Percentiles rank a stretch among this genome's conserved stretches.
phyloP scores from a whole-genome alignment of 257 asterid genomes.

The Solanum dulcamara region DNA sequence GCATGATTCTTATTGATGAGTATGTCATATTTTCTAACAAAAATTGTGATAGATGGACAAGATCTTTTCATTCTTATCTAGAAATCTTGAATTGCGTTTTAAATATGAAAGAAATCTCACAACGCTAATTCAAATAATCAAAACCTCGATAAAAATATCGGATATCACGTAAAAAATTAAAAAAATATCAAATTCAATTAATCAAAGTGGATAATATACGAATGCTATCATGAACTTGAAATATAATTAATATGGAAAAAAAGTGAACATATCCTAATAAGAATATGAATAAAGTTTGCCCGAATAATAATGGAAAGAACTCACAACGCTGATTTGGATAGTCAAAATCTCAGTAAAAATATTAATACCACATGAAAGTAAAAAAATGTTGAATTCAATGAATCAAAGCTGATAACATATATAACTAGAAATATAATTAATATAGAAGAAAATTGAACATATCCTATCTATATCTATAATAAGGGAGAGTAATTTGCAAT shows the following conservation, averaged over 20 bases:
- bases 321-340: neutral
- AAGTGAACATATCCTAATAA: neutral
- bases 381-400: neutral
- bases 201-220: neutral
- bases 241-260: neutral
- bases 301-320: neutral
- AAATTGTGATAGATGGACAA: neutral
- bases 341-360: neutral
- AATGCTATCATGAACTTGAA: neutral
- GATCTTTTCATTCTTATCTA: neutral
- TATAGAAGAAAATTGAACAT: neutral
- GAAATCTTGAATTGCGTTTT: neutral
- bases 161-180: neutral
- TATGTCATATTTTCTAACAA: neutral
- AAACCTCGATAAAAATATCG: accelerated
- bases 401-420: neutral
- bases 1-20: neutral
- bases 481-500: too few relatives aligned
- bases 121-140: accelerated
- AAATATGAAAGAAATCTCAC: too few relatives aligned
- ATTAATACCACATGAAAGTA: neutral
- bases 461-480: too few relatives aligned
- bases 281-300: neutral
- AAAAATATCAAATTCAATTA: neutral
- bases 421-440: neutral